Evolutionary conservation across 768 basidiomycete genomes (phyloP), one percentile per base, ranked within the genome.

Genomic region (Boletus barrowsii): DNA sequence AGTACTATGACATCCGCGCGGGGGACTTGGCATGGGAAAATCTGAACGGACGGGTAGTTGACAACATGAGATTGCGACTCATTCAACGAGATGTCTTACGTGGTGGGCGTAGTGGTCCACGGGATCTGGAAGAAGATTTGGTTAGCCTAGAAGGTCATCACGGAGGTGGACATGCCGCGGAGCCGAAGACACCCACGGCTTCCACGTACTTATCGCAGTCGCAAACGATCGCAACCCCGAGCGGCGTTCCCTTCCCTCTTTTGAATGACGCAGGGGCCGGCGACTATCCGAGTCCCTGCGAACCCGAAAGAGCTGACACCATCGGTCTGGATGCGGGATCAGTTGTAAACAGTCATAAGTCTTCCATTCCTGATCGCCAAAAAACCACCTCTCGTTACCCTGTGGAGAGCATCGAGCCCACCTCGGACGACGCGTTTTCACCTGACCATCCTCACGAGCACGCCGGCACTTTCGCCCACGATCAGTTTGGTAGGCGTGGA

Each of bases 1-100:
- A 90, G 58, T 93, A 81, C 65, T 86, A 78, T 63, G 88, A 91
- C 62, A 75, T 81, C 26, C 77, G 86, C 24, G 77, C 79, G 37
- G 83, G 86, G 7, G 70, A 75, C 37, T 61, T 65, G 11, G 87
- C 88, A 14, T 78, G 73, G 60, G 67, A 70, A 43, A 72, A 72
- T 42, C 70, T 92, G 18, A 63, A 86, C 44, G 75, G 76, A 3
- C 75, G 75, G 36, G 67, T 72, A 42, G 64, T 82, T 35, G 80
- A 81, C 49, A 83, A 81, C 35, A 77, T 80, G 72, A 77, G 74
- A 47, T 69, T 88, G 26, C 70, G 66, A 14, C 72, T 81, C 46
- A 72, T 72, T 49, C 73, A 72, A 30, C 72, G 73, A 56, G 73
- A 63, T 49, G 51, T 42, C 42, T 62, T 64, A 58, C 57, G 56